Conservation (phyloP, 1,139 yeast genomes). For the Nakaseomyces uthaithaninus region DNA sequence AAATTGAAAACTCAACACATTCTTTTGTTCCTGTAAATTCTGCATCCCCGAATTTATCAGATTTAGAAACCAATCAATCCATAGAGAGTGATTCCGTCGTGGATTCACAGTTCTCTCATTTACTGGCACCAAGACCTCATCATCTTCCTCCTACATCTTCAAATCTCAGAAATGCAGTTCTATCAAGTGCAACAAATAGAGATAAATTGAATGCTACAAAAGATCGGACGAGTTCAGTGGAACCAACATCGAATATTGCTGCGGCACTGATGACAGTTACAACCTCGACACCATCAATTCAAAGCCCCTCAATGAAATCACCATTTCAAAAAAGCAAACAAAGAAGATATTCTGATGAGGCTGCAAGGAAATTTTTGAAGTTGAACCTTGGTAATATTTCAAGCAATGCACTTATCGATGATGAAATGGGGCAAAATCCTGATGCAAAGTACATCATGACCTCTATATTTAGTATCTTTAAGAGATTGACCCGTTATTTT, state of each 20-base stretch:
- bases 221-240: not conserved
- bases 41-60: conserved; percentile 9
- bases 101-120: conserved; percentile 13
- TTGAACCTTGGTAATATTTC: conserved; percentile 3
- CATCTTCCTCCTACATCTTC: conserved; percentile 5
- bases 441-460: conserved; percentile 24
- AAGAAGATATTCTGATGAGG: conserved; percentile 14
- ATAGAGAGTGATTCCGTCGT: conserved; percentile 1
- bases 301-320: conserved; percentile 7
- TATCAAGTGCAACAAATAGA: not conserved
- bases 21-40: not conserved
- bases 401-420: conserved; percentile 6
- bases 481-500: conserved; percentile 22
- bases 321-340: conserved; percentile 9
- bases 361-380: conserved; percentile 8
- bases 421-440: conserved; percentile 11
- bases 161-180: conserved; percentile 3
- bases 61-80: conserved; percentile 12
- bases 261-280: conserved; percentile 9
- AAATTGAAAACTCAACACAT: conserved; percentile 2
- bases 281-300: conserved; percentile 14
- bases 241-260: conserved; percentile 6
- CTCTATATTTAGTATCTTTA: conserved; percentile 26
- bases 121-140: conserved; percentile 13
- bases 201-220: conserved; percentile 4